These are phyloP conservation scores for Alternaria conjuncta DNA, from an alignment of 2,329 filamentous ascomycete genomes.

Conservation along the genomic window DNA sequence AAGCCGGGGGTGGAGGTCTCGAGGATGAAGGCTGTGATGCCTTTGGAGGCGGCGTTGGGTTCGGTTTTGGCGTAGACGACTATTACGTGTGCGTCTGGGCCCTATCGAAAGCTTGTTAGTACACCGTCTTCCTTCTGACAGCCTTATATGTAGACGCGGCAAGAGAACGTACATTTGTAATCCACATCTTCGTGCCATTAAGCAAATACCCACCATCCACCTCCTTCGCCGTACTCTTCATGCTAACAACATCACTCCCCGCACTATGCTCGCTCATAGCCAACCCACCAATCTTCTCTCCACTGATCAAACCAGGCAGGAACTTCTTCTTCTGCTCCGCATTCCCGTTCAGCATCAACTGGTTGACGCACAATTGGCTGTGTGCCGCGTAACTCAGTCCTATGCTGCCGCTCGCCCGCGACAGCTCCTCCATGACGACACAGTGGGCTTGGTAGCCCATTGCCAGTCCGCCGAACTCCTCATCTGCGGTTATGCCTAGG, in stretches of 20 bases:
- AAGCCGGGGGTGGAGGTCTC: slow-evolving; percentile 76
- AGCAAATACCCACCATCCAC: slow-evolving; percentile 86
- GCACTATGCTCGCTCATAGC: slow-evolving; percentile 95
- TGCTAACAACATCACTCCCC: slow-evolving; percentile 92
- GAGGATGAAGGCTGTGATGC: slow-evolving; percentile 94
- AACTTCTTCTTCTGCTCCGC: slow-evolving; percentile 79
- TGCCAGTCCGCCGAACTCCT: slow-evolving; percentile 85
- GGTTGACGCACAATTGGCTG: slow-evolving; percentile 95
- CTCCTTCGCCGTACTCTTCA: slow-evolving; percentile 83
- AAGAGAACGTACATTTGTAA: slow-evolving; percentile 82
- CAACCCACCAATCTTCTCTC: slow-evolving; percentile 81
- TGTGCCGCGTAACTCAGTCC: slow-evolving; percentile 94
- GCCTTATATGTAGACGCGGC: too few relatives aligned
- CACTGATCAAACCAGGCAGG: slow-evolving; percentile 80
- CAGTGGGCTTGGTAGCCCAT: slow-evolving; percentile 98
- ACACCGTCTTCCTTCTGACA: too few relatives aligned
- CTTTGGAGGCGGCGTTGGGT: slow-evolving; percentile 79
- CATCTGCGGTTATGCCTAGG: slow-evolving; percentile 90
- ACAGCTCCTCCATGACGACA: slow-evolving; percentile 93
- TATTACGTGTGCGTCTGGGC: slow-evolving; percentile 89
- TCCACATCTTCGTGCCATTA: slow-evolving; percentile 98
- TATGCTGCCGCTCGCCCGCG: slow-evolving; percentile 82
- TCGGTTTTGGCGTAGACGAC: slow-evolving; percentile 97
- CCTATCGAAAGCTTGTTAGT: slow-evolving; percentile 49
- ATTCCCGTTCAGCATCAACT: slow-evolving; percentile 87